Evolutionary conservation across 768 basidiomycete genomes (phyloP).

Genomic region (Epithele typhae): DNA sequence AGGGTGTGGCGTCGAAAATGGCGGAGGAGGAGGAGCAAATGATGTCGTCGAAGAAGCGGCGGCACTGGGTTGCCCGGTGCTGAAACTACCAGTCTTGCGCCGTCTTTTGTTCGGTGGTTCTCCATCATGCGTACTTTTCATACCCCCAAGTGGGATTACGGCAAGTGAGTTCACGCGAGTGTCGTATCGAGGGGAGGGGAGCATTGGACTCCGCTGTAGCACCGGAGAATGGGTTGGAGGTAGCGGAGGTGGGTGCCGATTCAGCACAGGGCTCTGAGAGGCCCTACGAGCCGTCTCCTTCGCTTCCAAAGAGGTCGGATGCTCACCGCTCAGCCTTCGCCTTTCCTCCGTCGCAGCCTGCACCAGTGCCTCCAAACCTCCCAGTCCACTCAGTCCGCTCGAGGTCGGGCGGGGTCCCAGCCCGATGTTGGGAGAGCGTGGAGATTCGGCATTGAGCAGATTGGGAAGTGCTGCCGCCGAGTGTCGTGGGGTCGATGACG

Average conservation of each 20-base stretch:
- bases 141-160: slow-evolving; percentile 7
- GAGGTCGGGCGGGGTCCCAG: neutral
- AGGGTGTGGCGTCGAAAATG: no score
- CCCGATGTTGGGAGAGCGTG: slow-evolving; percentile 19
- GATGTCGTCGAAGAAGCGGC: no score
- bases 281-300: slow-evolving; percentile 8
- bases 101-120: slow-evolving; percentile 20
- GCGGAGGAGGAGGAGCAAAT: no score
- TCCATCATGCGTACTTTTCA: no score
- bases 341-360: slow-evolving; percentile 69
- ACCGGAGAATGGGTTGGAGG: slow-evolving; percentile 9
- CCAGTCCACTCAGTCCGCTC: slow-evolving; percentile 1
- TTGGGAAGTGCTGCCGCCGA: slow-evolving; percentile 18
- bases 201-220: slow-evolving; percentile 4
- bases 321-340: slow-evolving; percentile 39
- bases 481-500: slow-evolving; percentile 3
- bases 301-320: slow-evolving; percentile 7
- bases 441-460: slow-evolving; percentile 18
- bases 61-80: neutral
- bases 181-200: slow-evolving; percentile 9
- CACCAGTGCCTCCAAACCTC: slow-evolving; percentile 52
- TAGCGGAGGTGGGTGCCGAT: slow-evolving; percentile 4
- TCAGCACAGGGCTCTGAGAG: slow-evolving; percentile 14
- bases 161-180: slow-evolving; percentile 11
- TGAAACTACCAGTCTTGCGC: slow-evolving; percentile 14